phyloP scores from a whole-genome alignment of 2,329 filamentous ascomycete species.

The Fusarium paranaense region DNA sequence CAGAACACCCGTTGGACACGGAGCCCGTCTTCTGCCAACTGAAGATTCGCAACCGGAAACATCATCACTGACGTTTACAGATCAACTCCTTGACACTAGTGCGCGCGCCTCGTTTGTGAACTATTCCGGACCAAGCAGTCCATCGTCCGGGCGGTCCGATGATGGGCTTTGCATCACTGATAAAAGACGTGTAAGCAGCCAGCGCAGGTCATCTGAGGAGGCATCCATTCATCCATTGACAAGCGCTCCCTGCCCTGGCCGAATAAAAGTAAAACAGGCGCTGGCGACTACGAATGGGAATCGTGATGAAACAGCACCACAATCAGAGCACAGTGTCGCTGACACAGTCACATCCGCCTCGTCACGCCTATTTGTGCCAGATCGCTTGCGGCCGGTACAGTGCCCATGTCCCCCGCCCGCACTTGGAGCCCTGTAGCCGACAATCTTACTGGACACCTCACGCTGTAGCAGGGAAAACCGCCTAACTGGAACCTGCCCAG shows the following conservation, averaged over 20 bases:
- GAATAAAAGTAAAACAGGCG: neutral
- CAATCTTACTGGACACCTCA: conserved; percentile 13
- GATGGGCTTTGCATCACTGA: neutral
- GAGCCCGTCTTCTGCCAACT: conserved; percentile 1
- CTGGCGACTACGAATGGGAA: conserved; percentile 2
- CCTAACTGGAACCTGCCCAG: conserved; percentile 16
- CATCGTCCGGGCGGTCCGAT: neutral
- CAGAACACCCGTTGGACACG: conserved; percentile 16
- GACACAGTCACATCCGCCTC: conserved; percentile 11
- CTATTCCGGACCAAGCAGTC: conserved; percentile 13
- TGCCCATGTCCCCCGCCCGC: neutral
- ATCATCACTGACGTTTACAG: conserved; percentile 34
- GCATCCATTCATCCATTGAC: neutral
- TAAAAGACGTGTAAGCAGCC: neutral
- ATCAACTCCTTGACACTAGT: conserved; percentile 7
- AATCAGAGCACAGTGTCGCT: conserved; percentile 18
- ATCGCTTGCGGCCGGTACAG: conserved; percentile 1
- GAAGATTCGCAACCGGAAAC: conserved; percentile 20
- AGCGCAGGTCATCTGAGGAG: neutral
- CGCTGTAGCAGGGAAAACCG: conserved; percentile 11
- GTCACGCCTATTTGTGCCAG: neutral
- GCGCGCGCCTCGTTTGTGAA: conserved; percentile 8
- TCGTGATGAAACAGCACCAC: conserved; percentile 16
- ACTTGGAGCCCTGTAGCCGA: neutral
- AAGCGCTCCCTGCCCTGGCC: neutral